These are phyloP conservation scores for Aureobasidium sp. DNA, from an alignment of 2,329 filamentous ascomycete genomes.

Conservation along the genomic window DNA sequence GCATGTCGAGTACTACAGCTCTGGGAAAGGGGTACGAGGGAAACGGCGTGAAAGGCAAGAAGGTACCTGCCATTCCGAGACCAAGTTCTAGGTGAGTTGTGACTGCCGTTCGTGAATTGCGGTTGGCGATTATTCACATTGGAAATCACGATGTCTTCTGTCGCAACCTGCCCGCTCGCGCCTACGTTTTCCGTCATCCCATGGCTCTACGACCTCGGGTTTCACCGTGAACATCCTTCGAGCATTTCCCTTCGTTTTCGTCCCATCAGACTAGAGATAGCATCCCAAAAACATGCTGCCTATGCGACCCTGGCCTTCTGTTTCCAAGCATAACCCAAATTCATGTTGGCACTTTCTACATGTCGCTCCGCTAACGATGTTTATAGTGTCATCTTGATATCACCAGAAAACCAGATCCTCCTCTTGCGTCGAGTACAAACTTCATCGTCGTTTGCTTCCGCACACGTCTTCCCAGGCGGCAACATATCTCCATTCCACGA, in stretches of 20 bases:
- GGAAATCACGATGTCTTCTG: neutral
- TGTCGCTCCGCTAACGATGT: neutral
- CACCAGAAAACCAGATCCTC: conserved; percentile 77
- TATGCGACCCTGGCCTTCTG: neutral
- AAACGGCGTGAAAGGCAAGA: conserved; percentile 24
- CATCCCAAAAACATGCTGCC: neutral
- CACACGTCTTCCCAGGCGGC: conserved; percentile 92
- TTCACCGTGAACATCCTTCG: neutral
- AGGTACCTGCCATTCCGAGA: conserved; percentile 41
- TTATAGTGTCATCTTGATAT: conserved; percentile 70
- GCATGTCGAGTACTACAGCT: neutral
- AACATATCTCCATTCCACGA: conserved; percentile 74
- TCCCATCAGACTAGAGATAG: neutral
- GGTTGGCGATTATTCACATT: neutral
- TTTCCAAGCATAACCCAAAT: neutral
- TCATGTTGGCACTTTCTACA: too few species aligned
- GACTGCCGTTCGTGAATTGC: neutral
- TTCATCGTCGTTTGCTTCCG: conserved; percentile 77
- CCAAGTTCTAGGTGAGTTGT: conserved; percentile 54
- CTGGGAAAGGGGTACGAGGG: neutral
- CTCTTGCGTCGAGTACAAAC: conserved; percentile 79
- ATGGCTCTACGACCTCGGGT: neutral
- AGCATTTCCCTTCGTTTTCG: neutral
- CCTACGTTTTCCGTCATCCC: neutral
- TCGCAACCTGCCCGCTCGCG: neutral